phyloP scores from a whole-genome alignment of 345 rosid species.

The Aquilaria yunnanensis region DNA sequence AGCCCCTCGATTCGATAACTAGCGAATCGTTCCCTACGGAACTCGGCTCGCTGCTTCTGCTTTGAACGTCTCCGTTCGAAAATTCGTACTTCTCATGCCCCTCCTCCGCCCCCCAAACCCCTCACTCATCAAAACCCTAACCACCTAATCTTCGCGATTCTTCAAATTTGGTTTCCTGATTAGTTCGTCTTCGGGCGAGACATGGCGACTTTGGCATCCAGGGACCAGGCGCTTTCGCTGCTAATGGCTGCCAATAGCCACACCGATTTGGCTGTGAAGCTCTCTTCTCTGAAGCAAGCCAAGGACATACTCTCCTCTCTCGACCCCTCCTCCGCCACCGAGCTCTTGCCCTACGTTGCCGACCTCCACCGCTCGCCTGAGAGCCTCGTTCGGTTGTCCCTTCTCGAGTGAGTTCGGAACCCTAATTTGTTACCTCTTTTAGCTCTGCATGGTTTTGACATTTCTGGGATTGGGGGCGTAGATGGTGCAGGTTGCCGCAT shows the following conservation, averaged over 20 bases:
- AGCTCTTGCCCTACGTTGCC: slow-evolving; percentile 66
- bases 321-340: slow-evolving; percentile 63
- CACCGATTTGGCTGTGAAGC: slow-evolving; percentile 79
- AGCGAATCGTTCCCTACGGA: no score
- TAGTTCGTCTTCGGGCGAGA: no score
- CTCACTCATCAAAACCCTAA: no score
- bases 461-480: slow-evolving; percentile 2
- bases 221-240: slow-evolving; percentile 71
- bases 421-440: slow-evolving; percentile 20
- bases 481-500: neutral
- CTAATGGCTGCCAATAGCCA: slow-evolving; percentile 78
- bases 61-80: no score
- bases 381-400: slow-evolving; percentile 63
- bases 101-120: no score
- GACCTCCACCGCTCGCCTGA: slow-evolving; percentile 81
- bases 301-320: slow-evolving; percentile 59
- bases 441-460: neutral
- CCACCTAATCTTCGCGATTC: no score
- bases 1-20: no score
- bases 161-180: no score
- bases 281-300: slow-evolving; percentile 81
- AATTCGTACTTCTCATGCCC: no score
- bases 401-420: slow-evolving; percentile 64
- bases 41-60: no score
- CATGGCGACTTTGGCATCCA: slow-evolving; percentile 37